Percentiles rank a stretch among this genome's conserved stretches.
Conservation (phyloP, 106 monocot species). For the Cymbidium sinense region DNA sequence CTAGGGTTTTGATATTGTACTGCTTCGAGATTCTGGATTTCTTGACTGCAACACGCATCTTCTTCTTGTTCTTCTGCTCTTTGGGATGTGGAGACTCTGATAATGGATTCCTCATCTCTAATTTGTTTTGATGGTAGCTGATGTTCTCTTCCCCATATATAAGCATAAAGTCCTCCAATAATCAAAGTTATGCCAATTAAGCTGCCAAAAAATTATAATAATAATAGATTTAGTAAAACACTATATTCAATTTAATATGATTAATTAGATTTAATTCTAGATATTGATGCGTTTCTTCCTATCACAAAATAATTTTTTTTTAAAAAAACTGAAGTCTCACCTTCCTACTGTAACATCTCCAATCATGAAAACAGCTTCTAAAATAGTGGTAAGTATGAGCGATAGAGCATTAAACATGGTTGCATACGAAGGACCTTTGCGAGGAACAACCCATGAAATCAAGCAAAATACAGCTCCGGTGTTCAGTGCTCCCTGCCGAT, state of each 20-base stretch:
- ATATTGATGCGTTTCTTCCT: no score
- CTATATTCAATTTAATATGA: background rate
- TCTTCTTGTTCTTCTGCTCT: no score
- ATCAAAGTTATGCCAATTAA: conserved; percentile 1
- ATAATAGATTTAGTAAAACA: background rate
- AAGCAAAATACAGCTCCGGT: conserved; percentile 33
- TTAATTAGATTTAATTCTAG: no score
- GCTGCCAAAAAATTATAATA: conserved; percentile 1
- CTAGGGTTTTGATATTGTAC: background rate
- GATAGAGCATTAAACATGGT: conserved; percentile 54
- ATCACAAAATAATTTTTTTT: no score
- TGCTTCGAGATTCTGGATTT: background rate
- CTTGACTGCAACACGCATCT: background rate
- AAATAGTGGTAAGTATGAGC: conserved; percentile 25
- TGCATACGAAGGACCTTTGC: conserved; percentile 44
- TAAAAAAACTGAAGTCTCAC: background rate
- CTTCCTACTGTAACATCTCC: conserved; percentile 28
- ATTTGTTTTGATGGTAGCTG: background rate
- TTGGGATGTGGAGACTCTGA: background rate
- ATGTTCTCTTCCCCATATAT: conserved; percentile 13
- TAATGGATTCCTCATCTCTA: background rate
- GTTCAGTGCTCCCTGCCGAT: conserved; percentile 36
- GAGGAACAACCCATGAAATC: conserved; percentile 31
- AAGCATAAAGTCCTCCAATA: conserved; percentile 11
- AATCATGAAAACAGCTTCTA: conserved; percentile 29